A percentile compares a stretch with the other conserved stretches of the same genome.
Evolutionary conservation across 192 early-diverging fungal genomes (phyloP).

Genomic region (Powellomyces hirtus): DNA sequence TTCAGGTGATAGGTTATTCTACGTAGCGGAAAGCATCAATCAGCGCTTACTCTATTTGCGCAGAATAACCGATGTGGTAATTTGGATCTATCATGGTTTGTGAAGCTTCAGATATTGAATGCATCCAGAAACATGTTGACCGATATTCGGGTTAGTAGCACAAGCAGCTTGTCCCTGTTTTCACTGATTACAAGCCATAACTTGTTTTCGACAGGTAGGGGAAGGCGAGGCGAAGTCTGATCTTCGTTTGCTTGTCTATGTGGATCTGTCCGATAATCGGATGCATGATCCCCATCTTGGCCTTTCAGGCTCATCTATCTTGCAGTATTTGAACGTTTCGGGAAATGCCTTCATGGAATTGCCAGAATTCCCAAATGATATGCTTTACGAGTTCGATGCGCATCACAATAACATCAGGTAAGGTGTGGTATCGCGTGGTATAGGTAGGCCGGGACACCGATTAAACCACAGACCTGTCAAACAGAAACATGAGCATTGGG

Average conservation of each 20-base stretch:
- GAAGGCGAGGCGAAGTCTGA: neutral
- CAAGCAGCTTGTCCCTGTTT: neutral
- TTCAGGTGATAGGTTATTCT: conserved; percentile 18
- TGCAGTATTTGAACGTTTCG: conserved; percentile 23
- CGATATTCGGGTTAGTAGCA: conserved; percentile 9
- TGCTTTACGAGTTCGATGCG: conserved; percentile 22
- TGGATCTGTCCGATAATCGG: conserved; percentile 25
- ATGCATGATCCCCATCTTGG: conserved; percentile 4
- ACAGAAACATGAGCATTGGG: conserved; percentile 16
- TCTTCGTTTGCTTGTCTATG: conserved; percentile 21
- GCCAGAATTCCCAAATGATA: conserved; percentile 14
- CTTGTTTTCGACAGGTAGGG: neutral
- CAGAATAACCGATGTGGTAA: conserved; percentile 20
- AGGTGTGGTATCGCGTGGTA: too few species aligned
- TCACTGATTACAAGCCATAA: neutral
- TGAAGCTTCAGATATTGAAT: conserved; percentile 9
- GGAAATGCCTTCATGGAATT: conserved; percentile 18
- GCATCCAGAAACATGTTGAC: conserved; percentile 20
- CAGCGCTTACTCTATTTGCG: neutral
- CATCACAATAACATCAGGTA: conserved; percentile 28
- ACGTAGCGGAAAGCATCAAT: neutral
- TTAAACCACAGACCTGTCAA: too few species aligned
- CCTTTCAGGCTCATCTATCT: neutral
- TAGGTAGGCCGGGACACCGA: too few species aligned
- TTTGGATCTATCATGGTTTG: conserved; percentile 14